Evolutionary conservation across 78 protist genomes (phyloP), one percentile per base, ranked within the genome.

Genomic region (Corallochytrium limacisporum): DNA sequence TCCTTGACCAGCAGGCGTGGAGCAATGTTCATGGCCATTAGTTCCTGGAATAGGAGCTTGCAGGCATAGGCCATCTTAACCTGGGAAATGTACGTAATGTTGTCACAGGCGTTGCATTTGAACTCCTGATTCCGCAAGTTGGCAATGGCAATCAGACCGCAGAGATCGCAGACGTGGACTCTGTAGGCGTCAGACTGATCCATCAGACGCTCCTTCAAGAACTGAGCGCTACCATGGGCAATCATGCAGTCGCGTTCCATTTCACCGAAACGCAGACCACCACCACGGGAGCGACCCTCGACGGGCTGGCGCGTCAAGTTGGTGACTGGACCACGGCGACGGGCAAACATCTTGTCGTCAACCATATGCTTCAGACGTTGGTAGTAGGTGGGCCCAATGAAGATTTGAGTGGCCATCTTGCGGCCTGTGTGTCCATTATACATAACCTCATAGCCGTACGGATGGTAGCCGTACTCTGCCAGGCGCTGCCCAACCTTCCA

Each of bases 181-280:
- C 85, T 44, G 81, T 83, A 93, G 33, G 57, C 36, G 73, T 97
- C 99, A 1, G 92, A 79, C 20, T 54, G 72, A n/a, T 79, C 72
- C 77, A 94, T 81, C 26, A 94, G 81, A 12, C 97, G 72, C 82
- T 97, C 99, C 59, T 83, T 81, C 28, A 97, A 70, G 75, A 95
- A 88, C 36, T 72, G 46, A 35, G 99, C 88, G n/a, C 9, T 46
- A 63, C 76, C 76, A 38, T 81, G 81, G 35, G 83, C 53, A 33
- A 82, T 75, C 82, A 82, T 82, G 67, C 88, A 83, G 51, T 97
- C 99, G 15, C 99, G 81, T 82, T 97, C 99, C 99, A 95, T 95
- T 71, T 92, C 97, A 20, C 99, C 99, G 51, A 98, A 94, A n/a
- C 99, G 86, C 29, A 95, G 85, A 26, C 99, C 99, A 39, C 99